Evolutionary conservation across 345 rosid genomes (phyloP).

Genomic region (Pistacia integerrima): DNA sequence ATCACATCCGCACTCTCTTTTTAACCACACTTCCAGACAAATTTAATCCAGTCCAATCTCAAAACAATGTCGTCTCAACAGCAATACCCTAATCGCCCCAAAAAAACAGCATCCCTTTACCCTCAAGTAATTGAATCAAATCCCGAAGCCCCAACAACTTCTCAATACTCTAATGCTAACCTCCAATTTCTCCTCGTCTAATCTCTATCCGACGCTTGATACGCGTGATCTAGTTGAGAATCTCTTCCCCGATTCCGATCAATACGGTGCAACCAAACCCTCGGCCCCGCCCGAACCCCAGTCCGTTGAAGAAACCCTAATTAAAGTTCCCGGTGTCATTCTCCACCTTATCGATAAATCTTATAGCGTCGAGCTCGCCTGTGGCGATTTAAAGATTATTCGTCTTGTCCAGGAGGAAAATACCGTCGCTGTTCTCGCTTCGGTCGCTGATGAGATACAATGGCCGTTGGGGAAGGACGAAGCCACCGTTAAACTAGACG

Average conservation of each 20-base stretch:
- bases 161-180: background rate
- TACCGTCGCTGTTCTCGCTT: constrained; percentile 68
- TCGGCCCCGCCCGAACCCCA: constrained; percentile 63
- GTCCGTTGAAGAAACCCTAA: constrained; percentile 56
- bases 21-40: too few relatives aligned
- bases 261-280: constrained; percentile 20
- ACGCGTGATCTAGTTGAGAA: constrained; percentile 52
- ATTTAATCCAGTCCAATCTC: constrained; percentile 25
- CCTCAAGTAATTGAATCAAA: constrained; percentile 51
- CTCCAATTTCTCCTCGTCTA: constrained; percentile 28
- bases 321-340: constrained; percentile 71
- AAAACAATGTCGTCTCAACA: constrained; percentile 18
- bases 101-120: constrained; percentile 41
- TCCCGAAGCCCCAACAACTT: constrained; percentile 22
- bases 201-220: constrained; percentile 69
- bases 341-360: constrained; percentile 77
- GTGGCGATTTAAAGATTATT: constrained; percentile 62
- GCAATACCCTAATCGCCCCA: constrained; percentile 27
- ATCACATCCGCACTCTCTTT: constrained; percentile 3
- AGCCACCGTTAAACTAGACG: constrained; percentile 74
- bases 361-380: constrained; percentile 90
- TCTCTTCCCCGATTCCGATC: constrained; percentile 46
- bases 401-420: constrained; percentile 63
- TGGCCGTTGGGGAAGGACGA: constrained; percentile 81
- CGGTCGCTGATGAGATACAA: constrained; percentile 78